Conservation (phyloP, 169 alveolate species). For the Eimeria sp. region DNA sequence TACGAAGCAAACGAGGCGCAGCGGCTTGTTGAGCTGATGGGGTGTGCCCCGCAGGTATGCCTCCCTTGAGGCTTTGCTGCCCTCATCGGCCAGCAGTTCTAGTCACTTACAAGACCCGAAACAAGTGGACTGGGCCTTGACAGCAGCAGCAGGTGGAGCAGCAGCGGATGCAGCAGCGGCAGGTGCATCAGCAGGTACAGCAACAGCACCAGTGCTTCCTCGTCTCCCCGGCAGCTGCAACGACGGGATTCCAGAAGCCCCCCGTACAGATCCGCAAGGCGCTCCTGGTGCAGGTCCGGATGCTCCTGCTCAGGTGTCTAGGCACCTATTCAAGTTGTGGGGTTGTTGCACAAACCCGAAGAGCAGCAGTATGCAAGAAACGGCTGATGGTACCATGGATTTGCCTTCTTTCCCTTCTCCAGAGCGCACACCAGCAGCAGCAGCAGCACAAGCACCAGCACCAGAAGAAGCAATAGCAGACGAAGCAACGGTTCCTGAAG, state of each 20-base stretch:
- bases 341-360: background rate
- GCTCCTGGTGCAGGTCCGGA: background rate
- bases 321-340: constrained; percentile 17
- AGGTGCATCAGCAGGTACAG: constrained; percentile 43
- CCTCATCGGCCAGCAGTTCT: background rate
- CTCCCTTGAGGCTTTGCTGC: constrained; percentile 40
- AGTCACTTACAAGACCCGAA: background rate
- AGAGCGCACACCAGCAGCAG: background rate
- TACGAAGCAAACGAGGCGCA: background rate
- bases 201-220: background rate
- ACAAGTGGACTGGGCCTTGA: background rate
- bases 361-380: background rate
- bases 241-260: background rate
- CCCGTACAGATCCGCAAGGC: background rate
- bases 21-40: too few species aligned
- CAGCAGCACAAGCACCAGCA: constrained; percentile 23
- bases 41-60: constrained; percentile 23
- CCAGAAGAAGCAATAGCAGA: background rate
- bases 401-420: background rate
- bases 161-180: background rate
- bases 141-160: background rate
- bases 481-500: too few species aligned
- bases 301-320: constrained; percentile 22
- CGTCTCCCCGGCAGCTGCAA: background rate
- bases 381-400: background rate